phyloP scores from a whole-genome alignment of 495 filamentous ascomycete genomes.

The Pyrenula aspistea region DNA sequence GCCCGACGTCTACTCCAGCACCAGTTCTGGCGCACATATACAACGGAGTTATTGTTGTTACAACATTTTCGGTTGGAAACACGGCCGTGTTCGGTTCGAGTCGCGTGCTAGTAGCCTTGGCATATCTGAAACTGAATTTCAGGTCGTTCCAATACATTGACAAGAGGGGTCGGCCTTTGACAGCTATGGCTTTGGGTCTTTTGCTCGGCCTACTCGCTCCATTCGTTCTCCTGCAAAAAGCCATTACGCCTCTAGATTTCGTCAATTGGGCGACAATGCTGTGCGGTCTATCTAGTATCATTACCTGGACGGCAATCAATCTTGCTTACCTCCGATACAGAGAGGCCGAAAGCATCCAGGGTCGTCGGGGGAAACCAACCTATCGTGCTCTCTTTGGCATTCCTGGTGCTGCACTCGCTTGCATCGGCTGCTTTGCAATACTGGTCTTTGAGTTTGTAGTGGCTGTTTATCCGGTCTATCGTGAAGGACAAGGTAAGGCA shows the following conservation, averaged over 20 bases:
- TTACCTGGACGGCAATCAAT: slow-evolving; percentile 90
- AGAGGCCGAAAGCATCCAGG: slow-evolving; percentile 58
- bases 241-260: slow-evolving; percentile 45
- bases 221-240: slow-evolving; percentile 64
- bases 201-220: slow-evolving; percentile 44
- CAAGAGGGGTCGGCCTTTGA: slow-evolving; percentile 67
- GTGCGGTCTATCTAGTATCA: slow-evolving; percentile 76
- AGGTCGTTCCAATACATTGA: slow-evolving; percentile 69
- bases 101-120: slow-evolving; percentile 72
- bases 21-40: not conserved
- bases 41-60: slow-evolving; percentile 78
- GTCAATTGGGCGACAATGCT: slow-evolving; percentile 85
- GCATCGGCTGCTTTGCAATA: not conserved
- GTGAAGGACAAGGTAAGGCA: not conserved
- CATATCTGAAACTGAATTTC: slow-evolving; percentile 74
- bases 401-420: not conserved
- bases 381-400: not conserved
- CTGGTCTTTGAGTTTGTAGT: not conserved
- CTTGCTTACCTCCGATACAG: slow-evolving; percentile 88
- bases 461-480: not conserved
- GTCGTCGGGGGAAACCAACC: slow-evolving; percentile 17
- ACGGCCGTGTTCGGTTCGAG: slow-evolving; percentile 79
- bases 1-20: no score
- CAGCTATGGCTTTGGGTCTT: slow-evolving; percentile 57
- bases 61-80: slow-evolving; percentile 82